Base-by-base conservation (phyloP, 2,329 filamentous ascomycete species). In the Colletotrichum orbiculare region DNA sequence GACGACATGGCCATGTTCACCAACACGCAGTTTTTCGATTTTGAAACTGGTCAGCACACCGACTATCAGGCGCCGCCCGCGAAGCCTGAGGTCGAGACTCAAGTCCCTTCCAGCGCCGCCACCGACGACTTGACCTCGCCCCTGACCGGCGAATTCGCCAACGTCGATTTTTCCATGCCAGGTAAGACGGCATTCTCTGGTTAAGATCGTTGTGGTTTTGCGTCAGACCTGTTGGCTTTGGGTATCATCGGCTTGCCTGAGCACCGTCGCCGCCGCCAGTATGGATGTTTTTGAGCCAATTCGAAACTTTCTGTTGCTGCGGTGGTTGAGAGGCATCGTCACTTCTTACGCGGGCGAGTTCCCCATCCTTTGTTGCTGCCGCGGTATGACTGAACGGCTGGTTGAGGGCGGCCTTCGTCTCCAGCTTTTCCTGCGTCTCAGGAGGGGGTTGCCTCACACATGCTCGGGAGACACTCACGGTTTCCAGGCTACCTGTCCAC, bases 21-120 rank as follows among this genome's bases (percentile, higher is more conserved):
- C 63, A 94, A 95, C 78, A 89, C 91, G 49, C 88, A 92, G 70
- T 95, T 95, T 77, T 91, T 91, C 76, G 91, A 94, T 73, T 92
- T 91, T 74, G 92, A 94, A 75, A 82, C 86, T 43, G 85, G 86
- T n/a, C 83, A 85, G 70, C 83, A 85, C 73, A 83, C 83, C 66
- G 85, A 88, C 73, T 83, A 85, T 72, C 84, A 86, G 73, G 80
- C 81, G 13, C 80, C 80, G 42, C 79, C 83, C 13, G 73, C 73
- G 69, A 85, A 85, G 77, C 73, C 77, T 12, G 78, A 81, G 34
- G 71, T 73, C 46, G 74, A 80, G 57, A 67, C 73, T 49, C 59
- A 63, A 43, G 69, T 69, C 25, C 67, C 69, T n/a, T 64, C 69
- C 34, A 68, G 71, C 50, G 67, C 73, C 54, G 74, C 60, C 10